Evolutionary conservation across 495 filamentous ascomycete genomes (phyloP).

Genomic region (Oidiodendron maius): DNA sequence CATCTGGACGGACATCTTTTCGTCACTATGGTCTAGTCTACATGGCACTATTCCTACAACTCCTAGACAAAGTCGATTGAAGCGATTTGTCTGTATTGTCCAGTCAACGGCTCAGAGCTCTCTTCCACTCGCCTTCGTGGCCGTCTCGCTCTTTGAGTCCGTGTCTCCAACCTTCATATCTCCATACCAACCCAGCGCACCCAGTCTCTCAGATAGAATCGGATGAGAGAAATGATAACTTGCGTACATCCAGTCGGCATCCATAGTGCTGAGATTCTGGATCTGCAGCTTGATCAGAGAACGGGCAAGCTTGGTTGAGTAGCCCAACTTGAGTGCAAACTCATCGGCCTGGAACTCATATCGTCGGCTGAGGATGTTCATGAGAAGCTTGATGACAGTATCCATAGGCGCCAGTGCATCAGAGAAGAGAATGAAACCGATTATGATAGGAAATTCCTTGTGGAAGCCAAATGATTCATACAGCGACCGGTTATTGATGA

Average conservation of each 20-base stretch:
- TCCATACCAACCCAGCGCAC: slow-evolving; percentile 78
- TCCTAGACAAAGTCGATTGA: no score
- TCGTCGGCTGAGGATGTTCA: slow-evolving; percentile 90
- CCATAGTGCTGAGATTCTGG: slow-evolving; percentile 97
- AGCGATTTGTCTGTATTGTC: background rate
- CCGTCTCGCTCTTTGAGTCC: slow-evolving; percentile 36
- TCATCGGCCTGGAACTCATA: slow-evolving; percentile 94
- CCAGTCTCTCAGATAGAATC: slow-evolving; percentile 87
- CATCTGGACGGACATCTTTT: background rate
- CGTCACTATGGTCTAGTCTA: background rate
- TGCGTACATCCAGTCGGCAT: slow-evolving; percentile 96
- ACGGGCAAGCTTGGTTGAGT: slow-evolving; percentile 73
- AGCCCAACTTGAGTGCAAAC: slow-evolving; percentile 82
- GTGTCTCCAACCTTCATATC: slow-evolving; percentile 25
- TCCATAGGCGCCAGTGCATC: slow-evolving; percentile 90
- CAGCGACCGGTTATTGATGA: slow-evolving; percentile 89
- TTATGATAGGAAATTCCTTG: slow-evolving; percentile 81
- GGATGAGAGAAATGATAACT: slow-evolving; percentile 98
- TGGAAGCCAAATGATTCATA: slow-evolving; percentile 89
- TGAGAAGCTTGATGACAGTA: slow-evolving; percentile 81
- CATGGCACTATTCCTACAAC: no score
- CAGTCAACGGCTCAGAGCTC: slow-evolving; percentile 20
- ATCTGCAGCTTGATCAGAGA: slow-evolving; percentile 96
- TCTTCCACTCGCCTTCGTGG: slow-evolving; percentile 20
- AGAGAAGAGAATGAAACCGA: slow-evolving; percentile 95